These are phyloP conservation scores for Paulownia fortunei DNA, from an alignment of 257 asterid species.

Conservation along the genomic window DNA sequence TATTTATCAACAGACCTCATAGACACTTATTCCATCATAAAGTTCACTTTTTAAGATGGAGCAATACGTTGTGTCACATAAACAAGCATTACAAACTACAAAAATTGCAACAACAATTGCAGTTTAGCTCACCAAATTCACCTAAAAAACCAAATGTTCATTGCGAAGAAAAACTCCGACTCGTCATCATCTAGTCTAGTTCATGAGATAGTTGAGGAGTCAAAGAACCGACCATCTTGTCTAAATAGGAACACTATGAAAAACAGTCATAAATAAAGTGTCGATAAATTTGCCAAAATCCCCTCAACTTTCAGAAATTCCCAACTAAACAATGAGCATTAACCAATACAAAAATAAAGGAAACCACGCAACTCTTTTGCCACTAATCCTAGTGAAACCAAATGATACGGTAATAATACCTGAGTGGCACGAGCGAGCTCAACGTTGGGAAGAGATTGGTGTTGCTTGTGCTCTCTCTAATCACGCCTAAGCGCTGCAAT, in stretches of 20 bases:
- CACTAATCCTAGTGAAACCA: background rate
- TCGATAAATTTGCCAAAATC: too few relatives aligned
- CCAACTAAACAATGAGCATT: background rate
- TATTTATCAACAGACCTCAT: too few relatives aligned
- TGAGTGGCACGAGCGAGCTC: constrained; percentile 66
- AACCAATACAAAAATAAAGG: background rate
- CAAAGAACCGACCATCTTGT: background rate
- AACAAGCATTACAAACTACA: too few relatives aligned
- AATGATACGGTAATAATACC: constrained; percentile 34
- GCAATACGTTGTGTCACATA: too few relatives aligned
- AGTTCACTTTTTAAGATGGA: too few relatives aligned
- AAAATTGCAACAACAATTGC: background rate
- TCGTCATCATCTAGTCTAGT: background rate
- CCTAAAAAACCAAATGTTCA: background rate
- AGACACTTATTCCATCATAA: too few relatives aligned
- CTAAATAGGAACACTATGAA: too few relatives aligned
- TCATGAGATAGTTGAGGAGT: constrained; percentile 14
- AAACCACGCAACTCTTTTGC: background rate
- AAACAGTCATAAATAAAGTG: too few relatives aligned
- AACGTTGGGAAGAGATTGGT: constrained; percentile 43
- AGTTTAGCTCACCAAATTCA: background rate
- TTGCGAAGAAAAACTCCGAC: too few relatives aligned
- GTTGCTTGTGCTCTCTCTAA: constrained; percentile 43
- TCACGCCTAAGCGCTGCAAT: constrained; percentile 56
- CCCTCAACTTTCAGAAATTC: background rate